phyloP scores from a whole-genome alignment of 495 filamentous ascomycete species.

The Pyrenopolyporus hunteri region DNA sequence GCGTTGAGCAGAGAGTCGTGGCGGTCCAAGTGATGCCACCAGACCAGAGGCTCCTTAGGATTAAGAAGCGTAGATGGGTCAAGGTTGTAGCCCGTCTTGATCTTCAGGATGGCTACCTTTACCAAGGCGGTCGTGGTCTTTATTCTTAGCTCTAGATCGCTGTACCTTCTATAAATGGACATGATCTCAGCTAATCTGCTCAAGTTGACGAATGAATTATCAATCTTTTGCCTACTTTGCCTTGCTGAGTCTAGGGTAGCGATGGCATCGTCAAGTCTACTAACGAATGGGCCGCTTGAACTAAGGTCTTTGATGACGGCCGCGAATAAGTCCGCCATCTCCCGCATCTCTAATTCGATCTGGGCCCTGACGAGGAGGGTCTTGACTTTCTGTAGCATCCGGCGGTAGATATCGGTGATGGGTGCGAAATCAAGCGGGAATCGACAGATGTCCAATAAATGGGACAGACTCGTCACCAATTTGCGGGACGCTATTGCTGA shows the following conservation, averaged over 20 bases:
- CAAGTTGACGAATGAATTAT: slow-evolving; percentile 2
- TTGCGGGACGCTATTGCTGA: slow-evolving; percentile 19
- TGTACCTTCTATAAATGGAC: slow-evolving; percentile 17
- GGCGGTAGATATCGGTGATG: neutral
- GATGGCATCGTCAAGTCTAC: slow-evolving; percentile 7
- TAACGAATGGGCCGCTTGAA: neutral
- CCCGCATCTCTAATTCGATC: slow-evolving; percentile 20
- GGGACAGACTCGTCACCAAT: slow-evolving; percentile 20
- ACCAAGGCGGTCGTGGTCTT: slow-evolving; percentile 4
- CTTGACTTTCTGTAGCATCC: neutral
- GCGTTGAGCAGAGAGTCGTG: slow-evolving; percentile 24
- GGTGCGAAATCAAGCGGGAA: slow-evolving; percentile 21
- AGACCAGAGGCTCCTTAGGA: neutral
- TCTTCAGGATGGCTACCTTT: slow-evolving; percentile 16
- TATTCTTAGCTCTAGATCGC: slow-evolving; percentile 10
- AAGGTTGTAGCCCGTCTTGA: slow-evolving; percentile 26
- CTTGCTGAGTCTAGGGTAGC: slow-evolving; percentile 15
- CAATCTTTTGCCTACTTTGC: neutral
- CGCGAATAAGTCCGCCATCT: slow-evolving; percentile 4
- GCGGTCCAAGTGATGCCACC: neutral
- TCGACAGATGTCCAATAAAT: slow-evolving; percentile 31
- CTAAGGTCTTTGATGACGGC: slow-evolving; percentile 3
- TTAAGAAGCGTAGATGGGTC: slow-evolving; percentile 12
- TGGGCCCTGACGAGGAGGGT: neutral
- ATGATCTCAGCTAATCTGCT: slow-evolving; percentile 3